Evolutionary conservation across 2,329 filamentous ascomycete species (phyloP).

Genomic region (Ophiostoma novo-ulmi): DNA sequence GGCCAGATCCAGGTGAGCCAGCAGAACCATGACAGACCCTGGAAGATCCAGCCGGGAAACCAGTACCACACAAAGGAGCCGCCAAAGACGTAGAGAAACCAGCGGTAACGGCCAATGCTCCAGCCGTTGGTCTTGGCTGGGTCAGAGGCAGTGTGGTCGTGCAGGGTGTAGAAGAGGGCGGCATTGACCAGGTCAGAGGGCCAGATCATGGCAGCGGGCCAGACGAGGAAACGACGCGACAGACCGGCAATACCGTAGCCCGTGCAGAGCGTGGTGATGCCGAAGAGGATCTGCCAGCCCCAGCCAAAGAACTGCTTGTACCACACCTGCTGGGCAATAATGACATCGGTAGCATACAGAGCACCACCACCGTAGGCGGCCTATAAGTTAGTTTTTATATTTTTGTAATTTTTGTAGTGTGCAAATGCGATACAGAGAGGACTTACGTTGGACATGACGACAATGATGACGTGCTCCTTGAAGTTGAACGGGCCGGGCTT

Average conservation of each 20-base stretch:
- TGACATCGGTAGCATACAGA: conserved; percentile 52
- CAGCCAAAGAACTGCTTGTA: conserved; percentile 51
- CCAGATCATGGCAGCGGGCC: conserved; percentile 61
- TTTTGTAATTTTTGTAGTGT: conserved; percentile 16
- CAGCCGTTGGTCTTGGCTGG: conserved; percentile 53
- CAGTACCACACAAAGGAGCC: conserved; percentile 52
- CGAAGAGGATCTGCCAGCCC: conserved; percentile 55
- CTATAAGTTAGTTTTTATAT: conserved; percentile 30
- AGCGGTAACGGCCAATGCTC: conserved; percentile 58
- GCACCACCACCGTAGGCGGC: conserved; percentile 54
- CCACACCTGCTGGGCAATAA: conserved; percentile 48
- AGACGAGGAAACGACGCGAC: conserved; percentile 54
- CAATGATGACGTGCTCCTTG: conserved; percentile 58
- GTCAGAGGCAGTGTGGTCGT: conserved; percentile 53
- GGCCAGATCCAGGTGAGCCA: conserved; percentile 46
- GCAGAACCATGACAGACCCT: conserved; percentile 42
- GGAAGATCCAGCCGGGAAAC: conserved; percentile 53
- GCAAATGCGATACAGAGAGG: background rate
- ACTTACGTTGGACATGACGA: conserved; percentile 60
- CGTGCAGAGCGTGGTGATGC: conserved; percentile 57
- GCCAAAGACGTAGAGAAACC: conserved; percentile 54
- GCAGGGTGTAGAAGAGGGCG: conserved; percentile 59
- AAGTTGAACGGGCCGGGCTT: conserved; percentile 55
- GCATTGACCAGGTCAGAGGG: conserved; percentile 56
- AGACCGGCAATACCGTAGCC: conserved; percentile 61